Conservation (phyloP, 2,329 filamentous ascomycete species). For the Fulvia fulva region DNA sequence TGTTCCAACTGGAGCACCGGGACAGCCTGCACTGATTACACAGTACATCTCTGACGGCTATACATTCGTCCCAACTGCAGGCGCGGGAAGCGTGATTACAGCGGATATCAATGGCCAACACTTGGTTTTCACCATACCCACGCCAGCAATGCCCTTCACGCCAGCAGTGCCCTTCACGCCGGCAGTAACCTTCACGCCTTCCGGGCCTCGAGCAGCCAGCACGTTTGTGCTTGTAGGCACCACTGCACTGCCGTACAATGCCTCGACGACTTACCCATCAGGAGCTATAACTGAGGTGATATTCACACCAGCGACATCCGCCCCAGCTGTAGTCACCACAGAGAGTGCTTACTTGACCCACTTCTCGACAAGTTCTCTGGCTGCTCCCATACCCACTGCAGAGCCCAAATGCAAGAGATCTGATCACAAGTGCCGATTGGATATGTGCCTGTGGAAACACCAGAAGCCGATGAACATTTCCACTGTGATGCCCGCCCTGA, state of each 20-base stretch:
- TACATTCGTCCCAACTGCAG: too few relatives aligned
- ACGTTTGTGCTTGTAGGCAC: neutral
- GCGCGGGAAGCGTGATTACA: neutral
- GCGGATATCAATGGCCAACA: neutral
- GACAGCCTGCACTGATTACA: too few relatives aligned
- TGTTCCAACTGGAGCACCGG: too few relatives aligned
- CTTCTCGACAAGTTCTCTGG: neutral
- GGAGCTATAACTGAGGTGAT: neutral
- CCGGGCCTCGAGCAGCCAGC: neutral
- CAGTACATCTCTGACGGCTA: too few relatives aligned
- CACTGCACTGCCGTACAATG: neutral
- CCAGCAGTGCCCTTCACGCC: neutral
- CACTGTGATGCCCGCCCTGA: slow-evolving; percentile 10
- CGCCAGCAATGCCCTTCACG: neutral
- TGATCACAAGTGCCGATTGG: slow-evolving; percentile 7
- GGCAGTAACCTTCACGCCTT: neutral
- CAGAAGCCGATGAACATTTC: slow-evolving; percentile 13
- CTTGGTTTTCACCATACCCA: neutral
- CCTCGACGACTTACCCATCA: neutral
- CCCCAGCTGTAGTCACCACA: too few relatives aligned
- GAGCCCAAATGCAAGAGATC: neutral
- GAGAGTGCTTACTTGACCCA: neutral
- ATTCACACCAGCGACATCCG: neutral
- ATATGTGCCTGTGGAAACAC: slow-evolving; percentile 13
- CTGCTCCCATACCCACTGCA: neutral